Evolutionary conservation across 176 grass and related monocot genomes (phyloP), one percentile per base, ranked within the genome.

Genomic region (Triticum dicoccoides): DNA sequence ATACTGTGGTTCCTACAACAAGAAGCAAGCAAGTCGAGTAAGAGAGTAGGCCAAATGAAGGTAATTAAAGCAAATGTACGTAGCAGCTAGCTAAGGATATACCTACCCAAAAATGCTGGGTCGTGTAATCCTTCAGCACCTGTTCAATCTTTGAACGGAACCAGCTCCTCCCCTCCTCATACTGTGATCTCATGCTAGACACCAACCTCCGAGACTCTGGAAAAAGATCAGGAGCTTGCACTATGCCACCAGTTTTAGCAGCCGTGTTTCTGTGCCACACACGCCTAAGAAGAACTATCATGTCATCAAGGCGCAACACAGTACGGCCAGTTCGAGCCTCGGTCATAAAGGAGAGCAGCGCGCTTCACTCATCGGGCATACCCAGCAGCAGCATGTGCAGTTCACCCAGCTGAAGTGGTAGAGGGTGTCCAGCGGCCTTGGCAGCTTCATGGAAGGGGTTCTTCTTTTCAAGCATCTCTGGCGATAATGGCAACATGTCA

Each of bases 251-350:
- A 8, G 65, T 33, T 33, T 14, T 12, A 11, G 42, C 10, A 17
- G 63, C 2, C 11, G 63, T 15, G 25, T 5, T 14, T 1, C 0
- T 62, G n/a, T 1, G 3, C 59, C 7, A 30, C 12, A 65, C 6
- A 1, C 0, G 3, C 1, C 0, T 2, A 21, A 69, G 11, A 2
- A 0, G 4, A 9, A 10, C 0, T 25, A 1, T 3, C 20, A 70
- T n/a, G 7, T 39, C 34, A 21, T 39, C 4, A 8, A 70, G 1
- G 34, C 30, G 34, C 67, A 70, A 11, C 67, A 70, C 34, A 4
- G 18, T 39, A 37, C 9, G 0, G 35, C 17, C 4, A 2, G 34
- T 21, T 70, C 20, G 34, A 70, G 33, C 66, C 67, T 70, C 4
- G 0, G 34, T 38, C 1, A 71, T 41, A 4, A 41, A 38, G 1